phyloP scores from a whole-genome alignment of 2,329 filamentous ascomycete species.

The Ophiostoma novo-ulmi region DNA sequence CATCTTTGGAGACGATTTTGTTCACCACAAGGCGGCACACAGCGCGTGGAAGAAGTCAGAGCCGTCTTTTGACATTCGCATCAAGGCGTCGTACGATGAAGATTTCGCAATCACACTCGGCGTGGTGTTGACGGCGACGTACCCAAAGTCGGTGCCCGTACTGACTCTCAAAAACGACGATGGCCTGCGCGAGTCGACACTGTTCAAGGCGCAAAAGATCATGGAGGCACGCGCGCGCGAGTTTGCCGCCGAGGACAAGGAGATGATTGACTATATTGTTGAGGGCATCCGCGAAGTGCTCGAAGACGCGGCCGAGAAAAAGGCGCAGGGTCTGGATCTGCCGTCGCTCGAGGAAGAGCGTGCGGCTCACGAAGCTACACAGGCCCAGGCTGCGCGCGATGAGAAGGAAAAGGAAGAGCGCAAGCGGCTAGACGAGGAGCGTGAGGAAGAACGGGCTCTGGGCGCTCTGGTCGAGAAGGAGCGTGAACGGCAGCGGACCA shows the following conservation, averaged over 20 bases:
- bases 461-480: slow-evolving; percentile 69
- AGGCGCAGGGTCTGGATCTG: slow-evolving; percentile 67
- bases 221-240: slow-evolving; percentile 54
- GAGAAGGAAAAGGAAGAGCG: slow-evolving; percentile 50
- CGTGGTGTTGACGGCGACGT: slow-evolving; percentile 81
- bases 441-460: slow-evolving; percentile 65
- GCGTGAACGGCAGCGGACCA: slow-evolving; percentile 60
- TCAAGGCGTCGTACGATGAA: slow-evolving; percentile 68
- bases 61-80: slow-evolving; percentile 72
- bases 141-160: slow-evolving; percentile 76
- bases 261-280: slow-evolving; percentile 62
- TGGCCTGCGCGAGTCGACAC: slow-evolving; percentile 63
- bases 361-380: slow-evolving; percentile 70
- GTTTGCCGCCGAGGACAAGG: slow-evolving; percentile 49
- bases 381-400: slow-evolving; percentile 46
- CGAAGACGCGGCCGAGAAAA: slow-evolving; percentile 77
- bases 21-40: slow-evolving; percentile 63
- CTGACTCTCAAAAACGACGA: slow-evolving; percentile 61
- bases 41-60: slow-evolving; percentile 89
- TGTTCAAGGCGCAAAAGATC: slow-evolving; percentile 63
- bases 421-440: slow-evolving; percentile 51
- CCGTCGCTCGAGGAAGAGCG: slow-evolving; percentile 87
- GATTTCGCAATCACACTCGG: slow-evolving; percentile 67
- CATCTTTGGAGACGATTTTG: slow-evolving; percentile 86
- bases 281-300: slow-evolving; percentile 68